Conservation (phyloP, 306 rosid species). For the Amphicarpaea edgeworthii region DNA sequence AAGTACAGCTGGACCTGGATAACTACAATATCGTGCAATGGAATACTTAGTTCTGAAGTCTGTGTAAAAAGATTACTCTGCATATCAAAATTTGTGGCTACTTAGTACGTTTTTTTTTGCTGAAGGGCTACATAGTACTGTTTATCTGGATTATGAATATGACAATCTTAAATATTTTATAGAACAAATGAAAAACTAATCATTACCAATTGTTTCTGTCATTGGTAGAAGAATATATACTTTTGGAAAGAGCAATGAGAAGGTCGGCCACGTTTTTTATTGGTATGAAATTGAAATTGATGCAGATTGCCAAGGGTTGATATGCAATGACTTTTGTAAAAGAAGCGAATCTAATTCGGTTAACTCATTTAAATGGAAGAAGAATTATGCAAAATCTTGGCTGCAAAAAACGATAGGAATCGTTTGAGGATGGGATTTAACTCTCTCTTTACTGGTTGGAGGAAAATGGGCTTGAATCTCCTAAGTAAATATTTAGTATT, state of each 20-base stretch:
- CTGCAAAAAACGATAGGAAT: not conserved
- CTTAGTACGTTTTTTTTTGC: too few relatives aligned
- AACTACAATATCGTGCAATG: conserved; percentile 20
- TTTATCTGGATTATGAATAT: conserved; percentile 36
- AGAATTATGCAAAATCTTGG: not conserved
- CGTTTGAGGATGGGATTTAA: conserved; percentile 13
- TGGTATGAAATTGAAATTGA: conserved; percentile 15
- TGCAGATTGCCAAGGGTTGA: conserved; percentile 31
- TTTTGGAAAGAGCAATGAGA: conserved; percentile 34
- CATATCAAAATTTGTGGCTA: conserved; percentile 17
- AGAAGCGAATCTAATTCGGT: conserved; percentile 47
- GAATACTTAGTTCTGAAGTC: conserved; percentile 39
- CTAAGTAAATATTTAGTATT: too few relatives aligned
- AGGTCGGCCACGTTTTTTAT: conserved; percentile 31
- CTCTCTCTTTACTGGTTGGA: conserved; percentile 16
- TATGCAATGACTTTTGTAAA: conserved; percentile 37
- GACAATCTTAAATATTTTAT: conserved; percentile 25
- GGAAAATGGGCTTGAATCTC: too few relatives aligned
- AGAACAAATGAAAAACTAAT: conserved; percentile 27
- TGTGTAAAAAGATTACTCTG: conserved; percentile 41
- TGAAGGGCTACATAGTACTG: too few relatives aligned
- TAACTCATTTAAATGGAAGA: not conserved
- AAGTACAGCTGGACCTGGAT: conserved; percentile 24
- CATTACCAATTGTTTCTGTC: conserved; percentile 12
- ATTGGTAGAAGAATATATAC: conserved; percentile 40